Evolutionary conservation across 306 rosid genomes (phyloP), one percentile per base, ranked within the genome.

Genomic region (Cyamopsis tetragonoloba): DNA sequence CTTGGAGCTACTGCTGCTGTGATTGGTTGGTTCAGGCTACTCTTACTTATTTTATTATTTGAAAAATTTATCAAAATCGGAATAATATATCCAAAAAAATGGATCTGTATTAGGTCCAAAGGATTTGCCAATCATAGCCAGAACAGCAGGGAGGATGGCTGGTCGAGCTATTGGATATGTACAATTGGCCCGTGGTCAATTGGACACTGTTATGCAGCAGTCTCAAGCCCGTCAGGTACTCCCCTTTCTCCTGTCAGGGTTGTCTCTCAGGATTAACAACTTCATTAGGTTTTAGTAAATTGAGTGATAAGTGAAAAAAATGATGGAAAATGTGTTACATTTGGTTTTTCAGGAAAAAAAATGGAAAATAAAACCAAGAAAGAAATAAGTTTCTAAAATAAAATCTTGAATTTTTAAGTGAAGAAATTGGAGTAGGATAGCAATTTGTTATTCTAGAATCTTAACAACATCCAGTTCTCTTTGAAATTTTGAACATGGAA

Each of bases 151-250:
- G 61, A 73, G 82, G 74, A 57, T 81, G 4, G 85, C 82, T 49
- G 82, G 80, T 17, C 66, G 88, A 42, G 83, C 96, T 74, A 73
- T 92, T 60, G 96, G 87, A 31, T 89, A 87, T 31, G 98, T 89
- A 19, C 96, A 92, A 82, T 54, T 92, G 68, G 96, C 93, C 78
- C 93, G 96, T 15, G 91, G 98, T 5, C 96, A 87, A 75, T 81
- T 92, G 28, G 96, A 87, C 3, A 68, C 79, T 77, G 87, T 87
- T 26, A 78, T 92, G 87, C 88, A 92, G 59, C 96, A 89, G 64
- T 82, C 96, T 20, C 88, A 92, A 77, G 98, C 91, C 70, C 91
- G 86, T 22, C 91, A 87, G 96, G 96, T 87, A 34, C 65, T 60
- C 24, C 7, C 20, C 44, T 42, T 66, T 74, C 57, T 34, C 19